phyloP scores from a whole-genome alignment of 345 rosid species.

The Turritis glabra region DNA sequence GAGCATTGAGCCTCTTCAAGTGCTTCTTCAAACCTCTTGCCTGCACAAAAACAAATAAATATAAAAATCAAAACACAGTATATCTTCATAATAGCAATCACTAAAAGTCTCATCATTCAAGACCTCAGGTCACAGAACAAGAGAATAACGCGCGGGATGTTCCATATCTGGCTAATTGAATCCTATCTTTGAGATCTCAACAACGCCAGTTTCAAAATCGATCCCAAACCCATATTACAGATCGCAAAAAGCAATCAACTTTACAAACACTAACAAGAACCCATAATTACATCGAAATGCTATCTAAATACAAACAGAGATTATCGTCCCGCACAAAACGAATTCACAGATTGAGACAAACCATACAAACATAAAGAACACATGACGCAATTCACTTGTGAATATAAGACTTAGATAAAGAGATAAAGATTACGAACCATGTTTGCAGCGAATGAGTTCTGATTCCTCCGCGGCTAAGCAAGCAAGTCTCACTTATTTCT shows the following conservation, averaged over 20 bases:
- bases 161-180: background rate
- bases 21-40: slow-evolving; percentile 87
- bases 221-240: background rate
- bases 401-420: background rate
- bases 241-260: background rate
- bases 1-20: slow-evolving; percentile 86
- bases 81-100: background rate
- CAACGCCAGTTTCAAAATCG: background rate
- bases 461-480: slow-evolving; percentile 20
- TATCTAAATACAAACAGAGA: background rate
- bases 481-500: background rate
- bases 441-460: slow-evolving; percentile 9
- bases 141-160: background rate
- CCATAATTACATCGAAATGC: background rate
- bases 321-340: background rate
- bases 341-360: background rate
- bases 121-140: background rate
- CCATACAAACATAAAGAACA: background rate
- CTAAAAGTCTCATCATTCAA: background rate
- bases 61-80: background rate
- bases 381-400: background rate
- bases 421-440: slow-evolving; percentile 19
- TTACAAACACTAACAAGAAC: background rate
- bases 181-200: background rate
- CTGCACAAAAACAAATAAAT: slow-evolving; percentile 30